phyloP scores from a whole-genome alignment of 2,329 filamentous ascomycete species.

The Emmonsia crescens region DNA sequence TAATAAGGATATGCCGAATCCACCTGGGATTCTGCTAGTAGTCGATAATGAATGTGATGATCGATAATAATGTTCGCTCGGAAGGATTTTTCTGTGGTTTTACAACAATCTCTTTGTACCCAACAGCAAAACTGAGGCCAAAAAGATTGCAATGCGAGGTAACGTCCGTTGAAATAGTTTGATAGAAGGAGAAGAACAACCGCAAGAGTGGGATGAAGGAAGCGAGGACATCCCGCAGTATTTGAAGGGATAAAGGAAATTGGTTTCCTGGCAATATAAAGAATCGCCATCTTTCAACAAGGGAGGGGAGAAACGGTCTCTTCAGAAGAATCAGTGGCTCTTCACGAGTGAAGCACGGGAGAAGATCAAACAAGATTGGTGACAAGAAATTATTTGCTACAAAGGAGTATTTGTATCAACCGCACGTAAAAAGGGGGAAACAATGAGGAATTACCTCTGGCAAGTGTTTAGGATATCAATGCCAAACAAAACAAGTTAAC shows the following conservation, averaged over 20 bases:
- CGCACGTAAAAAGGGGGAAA: neutral
- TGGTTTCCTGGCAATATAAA: neutral
- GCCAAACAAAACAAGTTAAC: neutral
- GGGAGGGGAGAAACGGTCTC: neutral
- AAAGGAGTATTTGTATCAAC: neutral
- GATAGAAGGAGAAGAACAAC: neutral
- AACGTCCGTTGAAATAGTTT: neutral
- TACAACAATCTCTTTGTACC: neutral
- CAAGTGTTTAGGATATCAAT: neutral
- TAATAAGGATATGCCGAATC: neutral
- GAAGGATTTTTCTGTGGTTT: neutral
- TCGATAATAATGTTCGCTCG: neutral
- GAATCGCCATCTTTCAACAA: neutral
- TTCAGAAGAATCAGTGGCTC: neutral
- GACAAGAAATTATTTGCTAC: neutral
- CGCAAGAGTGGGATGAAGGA: neutral
- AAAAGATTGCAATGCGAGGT: neutral
- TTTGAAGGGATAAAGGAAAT: neutral
- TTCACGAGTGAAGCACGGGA: neutral
- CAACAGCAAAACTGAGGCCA: neutral
- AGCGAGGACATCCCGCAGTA: neutral
- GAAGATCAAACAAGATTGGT: neutral
- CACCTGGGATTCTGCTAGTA: neutral
- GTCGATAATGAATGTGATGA: neutral
- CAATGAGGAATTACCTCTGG: neutral